phyloP scores from a whole-genome alignment of 2,329 filamentous ascomycete species.

The Paracoccidioides lutzii region DNA sequence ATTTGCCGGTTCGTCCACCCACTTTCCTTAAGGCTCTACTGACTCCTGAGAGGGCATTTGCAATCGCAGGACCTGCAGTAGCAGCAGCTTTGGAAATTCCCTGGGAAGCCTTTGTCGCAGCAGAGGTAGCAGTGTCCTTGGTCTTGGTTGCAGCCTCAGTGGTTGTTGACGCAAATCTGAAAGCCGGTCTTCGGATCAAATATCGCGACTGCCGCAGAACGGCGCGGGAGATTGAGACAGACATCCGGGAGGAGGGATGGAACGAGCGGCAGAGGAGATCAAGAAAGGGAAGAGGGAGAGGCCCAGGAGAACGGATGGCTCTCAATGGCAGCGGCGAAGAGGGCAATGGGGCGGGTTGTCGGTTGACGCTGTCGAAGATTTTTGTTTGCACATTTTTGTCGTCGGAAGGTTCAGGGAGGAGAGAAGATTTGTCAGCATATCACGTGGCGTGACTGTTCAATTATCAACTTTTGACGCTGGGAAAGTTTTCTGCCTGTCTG shows the following conservation, averaged over 20 bases:
- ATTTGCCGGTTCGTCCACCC: slow-evolving; percentile 68
- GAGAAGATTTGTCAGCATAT: background rate
- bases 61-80: slow-evolving; percentile 65
- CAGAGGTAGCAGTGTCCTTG: slow-evolving; percentile 30
- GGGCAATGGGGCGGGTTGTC: slow-evolving; percentile 20
- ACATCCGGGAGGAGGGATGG: slow-evolving; percentile 26
- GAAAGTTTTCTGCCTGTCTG: background rate
- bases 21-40: slow-evolving; percentile 57
- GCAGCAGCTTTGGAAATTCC: slow-evolving; percentile 71
- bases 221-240: slow-evolving; percentile 31
- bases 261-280: slow-evolving; percentile 12
- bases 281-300: slow-evolving; percentile 16
- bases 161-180: slow-evolving; percentile 36
- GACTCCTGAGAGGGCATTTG: slow-evolving; percentile 56
- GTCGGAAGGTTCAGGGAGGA: slow-evolving; percentile 32
- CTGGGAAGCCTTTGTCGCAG: slow-evolving; percentile 55
- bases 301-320: slow-evolving; percentile 21
- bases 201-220: slow-evolving; percentile 36
- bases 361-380: slow-evolving; percentile 24
- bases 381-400: slow-evolving; percentile 16
- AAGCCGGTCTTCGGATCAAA: slow-evolving; percentile 32
- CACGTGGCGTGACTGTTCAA: background rate
- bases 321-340: slow-evolving; percentile 29
- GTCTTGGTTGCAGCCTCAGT: slow-evolving; percentile 35
- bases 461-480: background rate